These are phyloP conservation scores for Quercus tomentella DNA, from an alignment of 331 rosid species.

Conservation along the genomic window DNA sequence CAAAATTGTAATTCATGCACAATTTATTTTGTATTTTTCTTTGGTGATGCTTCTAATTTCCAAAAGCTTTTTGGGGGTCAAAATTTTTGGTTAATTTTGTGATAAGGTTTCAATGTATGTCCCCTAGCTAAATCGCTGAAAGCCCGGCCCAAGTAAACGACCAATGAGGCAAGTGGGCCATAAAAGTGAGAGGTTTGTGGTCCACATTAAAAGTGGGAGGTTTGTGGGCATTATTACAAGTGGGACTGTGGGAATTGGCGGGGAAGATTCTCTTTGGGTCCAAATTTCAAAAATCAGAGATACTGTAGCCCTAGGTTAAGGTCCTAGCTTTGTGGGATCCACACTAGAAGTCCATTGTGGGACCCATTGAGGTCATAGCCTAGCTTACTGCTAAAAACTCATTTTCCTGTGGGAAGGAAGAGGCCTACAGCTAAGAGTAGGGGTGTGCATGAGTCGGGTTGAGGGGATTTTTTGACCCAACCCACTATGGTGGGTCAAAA, in stretches of 20 bases:
- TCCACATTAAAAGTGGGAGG: neutral
- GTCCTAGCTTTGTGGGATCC: neutral
- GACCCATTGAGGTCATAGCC: neutral
- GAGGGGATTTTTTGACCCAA: too few relatives aligned
- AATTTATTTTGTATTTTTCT: too few relatives aligned
- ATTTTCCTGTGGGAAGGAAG: neutral
- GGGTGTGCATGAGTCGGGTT: too few relatives aligned
- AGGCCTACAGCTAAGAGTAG: neutral
- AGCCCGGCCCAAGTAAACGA: neutral
- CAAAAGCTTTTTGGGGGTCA: too few relatives aligned
- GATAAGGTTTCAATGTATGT: too few relatives aligned
- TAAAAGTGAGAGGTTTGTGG: neutral
- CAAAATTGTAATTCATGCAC: too few relatives aligned
- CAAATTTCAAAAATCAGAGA: neutral
- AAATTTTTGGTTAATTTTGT: too few relatives aligned
- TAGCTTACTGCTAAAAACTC: too few relatives aligned
- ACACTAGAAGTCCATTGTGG: neutral
- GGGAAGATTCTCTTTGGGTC: slow-evolving; percentile 5
- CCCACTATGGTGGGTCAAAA: too few relatives aligned
- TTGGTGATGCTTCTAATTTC: too few relatives aligned
- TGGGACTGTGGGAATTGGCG: neutral
- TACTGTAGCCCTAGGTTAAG: neutral
- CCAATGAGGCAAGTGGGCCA: slow-evolving; percentile 8
- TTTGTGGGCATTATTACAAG: slow-evolving; percentile 12
- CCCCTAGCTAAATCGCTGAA: neutral